Conservation (phyloP, 192 early-diverging fungal species). For the Helicostylum pulchrum region DNA sequence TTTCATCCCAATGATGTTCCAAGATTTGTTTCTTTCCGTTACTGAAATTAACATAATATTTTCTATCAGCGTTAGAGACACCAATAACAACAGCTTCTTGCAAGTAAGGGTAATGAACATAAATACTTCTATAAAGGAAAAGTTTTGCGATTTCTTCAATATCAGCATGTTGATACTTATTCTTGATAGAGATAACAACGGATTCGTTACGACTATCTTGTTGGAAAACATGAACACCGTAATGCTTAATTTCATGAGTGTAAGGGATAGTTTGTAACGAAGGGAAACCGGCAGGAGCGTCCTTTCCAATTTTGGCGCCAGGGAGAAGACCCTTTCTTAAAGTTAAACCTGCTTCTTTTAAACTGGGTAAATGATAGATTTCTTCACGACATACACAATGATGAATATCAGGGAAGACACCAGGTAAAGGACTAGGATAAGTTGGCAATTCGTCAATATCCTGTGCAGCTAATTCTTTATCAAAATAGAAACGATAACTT, state of each 20-base stretch:
- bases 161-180: conserved; percentile 46
- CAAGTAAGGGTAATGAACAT: conserved; percentile 85
- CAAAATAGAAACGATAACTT: conserved; percentile 64
- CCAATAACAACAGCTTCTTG: conserved; percentile 73
- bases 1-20: conserved; percentile 41
- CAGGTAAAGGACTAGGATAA: conserved; percentile 62
- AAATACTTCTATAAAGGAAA: conserved; percentile 58
- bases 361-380: conserved; percentile 57
- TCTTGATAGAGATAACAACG: conserved; percentile 61
- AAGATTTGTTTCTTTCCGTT: conserved; percentile 48
- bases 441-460: conserved; percentile 15
- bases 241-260: conserved; percentile 63
- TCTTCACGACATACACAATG: conserved; percentile 46
- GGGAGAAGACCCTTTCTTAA: conserved; percentile 59
- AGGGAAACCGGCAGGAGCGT: conserved; percentile 83
- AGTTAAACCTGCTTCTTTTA: conserved; percentile 45
- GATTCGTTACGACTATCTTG: conserved; percentile 75
- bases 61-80: conserved; percentile 68
- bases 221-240: conserved; percentile 85
- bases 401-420: conserved; percentile 67
- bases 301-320: conserved; percentile 60
- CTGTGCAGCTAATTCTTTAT: conserved; percentile 15
- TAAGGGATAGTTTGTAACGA: conserved; percentile 78
- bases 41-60: conserved; percentile 49
- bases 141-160: conserved; percentile 56